A percentile compares a stretch with the other conserved stretches of the same genome.
These are phyloP conservation scores for Nicotiana noctiflora DNA, from an alignment of 257 asterid species.

Conservation along the genomic window DNA sequence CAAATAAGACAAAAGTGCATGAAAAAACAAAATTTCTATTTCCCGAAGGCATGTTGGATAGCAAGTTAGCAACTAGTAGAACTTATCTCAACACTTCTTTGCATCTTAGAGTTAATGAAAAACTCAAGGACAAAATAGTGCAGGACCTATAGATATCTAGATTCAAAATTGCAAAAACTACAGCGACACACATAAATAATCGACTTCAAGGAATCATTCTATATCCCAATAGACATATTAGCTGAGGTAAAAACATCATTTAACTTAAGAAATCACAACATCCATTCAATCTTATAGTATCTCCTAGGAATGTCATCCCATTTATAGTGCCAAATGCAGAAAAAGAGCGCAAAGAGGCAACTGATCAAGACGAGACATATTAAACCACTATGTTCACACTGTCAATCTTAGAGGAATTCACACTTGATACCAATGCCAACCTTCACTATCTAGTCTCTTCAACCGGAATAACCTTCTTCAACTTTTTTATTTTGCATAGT, in stretches of 20 bases:
- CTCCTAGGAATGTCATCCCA: background rate
- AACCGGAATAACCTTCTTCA: background rate
- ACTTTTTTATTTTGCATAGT: background rate
- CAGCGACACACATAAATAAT: background rate
- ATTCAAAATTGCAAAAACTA: too few relatives aligned
- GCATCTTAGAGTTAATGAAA: too few relatives aligned
- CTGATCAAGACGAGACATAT: background rate
- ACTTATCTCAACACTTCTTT: too few relatives aligned
- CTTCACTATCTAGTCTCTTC: background rate
- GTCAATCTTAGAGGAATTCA: background rate
- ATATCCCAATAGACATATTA: background rate
- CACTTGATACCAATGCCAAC: background rate
- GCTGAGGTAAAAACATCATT: background rate
- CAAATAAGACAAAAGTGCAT: too few relatives aligned
- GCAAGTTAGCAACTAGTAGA: too few relatives aligned
- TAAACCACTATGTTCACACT: background rate
- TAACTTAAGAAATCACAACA: background rate
- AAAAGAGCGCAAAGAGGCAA: background rate
- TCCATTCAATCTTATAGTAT: background rate
- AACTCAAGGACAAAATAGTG: too few relatives aligned
- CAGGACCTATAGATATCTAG: too few relatives aligned
- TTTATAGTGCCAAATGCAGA: background rate
- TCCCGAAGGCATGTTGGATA: too few relatives aligned
- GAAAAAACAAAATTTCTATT: too few relatives aligned
- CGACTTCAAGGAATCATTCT: background rate